Base-by-base conservation (phyloP, 495 filamentous ascomycete species). In the Sphaerosporella brunnea region DNA sequence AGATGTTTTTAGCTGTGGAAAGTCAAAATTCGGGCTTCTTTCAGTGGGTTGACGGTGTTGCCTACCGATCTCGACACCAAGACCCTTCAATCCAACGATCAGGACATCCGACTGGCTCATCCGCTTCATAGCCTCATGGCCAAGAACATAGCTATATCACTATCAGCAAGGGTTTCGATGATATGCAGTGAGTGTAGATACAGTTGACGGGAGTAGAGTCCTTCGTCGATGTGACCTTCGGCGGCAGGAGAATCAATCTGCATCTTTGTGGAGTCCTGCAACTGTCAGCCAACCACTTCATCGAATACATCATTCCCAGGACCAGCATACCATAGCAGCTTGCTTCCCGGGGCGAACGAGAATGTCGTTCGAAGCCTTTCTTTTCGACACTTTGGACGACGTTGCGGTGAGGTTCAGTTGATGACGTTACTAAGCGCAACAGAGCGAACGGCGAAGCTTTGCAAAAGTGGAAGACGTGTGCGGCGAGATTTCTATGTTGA, bases 41-140 rank as follows among this genome's bases (percentile, higher is more conserved):
- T 8, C 18, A 39, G 18, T 8, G 18, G 18, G 13, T 7, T 39
- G 8, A 5, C 36, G 8, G 23, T 30, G 13, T 45, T 50, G 63
- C 71, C 53, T 63, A 78, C 74, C 74, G 59, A 99, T 93, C 66
- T 99, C 92, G 40, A 94, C 86, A 66, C 92, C 92, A 25, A 99
- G 73, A 16, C 92, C 90, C 62, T 86, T 84, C 54, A 95, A 66
- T 45, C 92, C 92, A 44, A 85, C 82, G 44, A 99, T 74, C 16
- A 99, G 80, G 36, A 99, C 76, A 63, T 96, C 86, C 18, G 92
- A 96, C 41, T 85, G 81, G 62, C 86, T 73, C 92, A 99, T 99
- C 47, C 87, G 82, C 69, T 93, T 96, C 92, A 99, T 99, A 45
- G 92, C 92, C 69, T 99, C 92, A 65, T 96, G 92, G 24, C 92